phyloP scores from a whole-genome alignment of 148 eudicot species.

The Talinum fruticosum region DNA sequence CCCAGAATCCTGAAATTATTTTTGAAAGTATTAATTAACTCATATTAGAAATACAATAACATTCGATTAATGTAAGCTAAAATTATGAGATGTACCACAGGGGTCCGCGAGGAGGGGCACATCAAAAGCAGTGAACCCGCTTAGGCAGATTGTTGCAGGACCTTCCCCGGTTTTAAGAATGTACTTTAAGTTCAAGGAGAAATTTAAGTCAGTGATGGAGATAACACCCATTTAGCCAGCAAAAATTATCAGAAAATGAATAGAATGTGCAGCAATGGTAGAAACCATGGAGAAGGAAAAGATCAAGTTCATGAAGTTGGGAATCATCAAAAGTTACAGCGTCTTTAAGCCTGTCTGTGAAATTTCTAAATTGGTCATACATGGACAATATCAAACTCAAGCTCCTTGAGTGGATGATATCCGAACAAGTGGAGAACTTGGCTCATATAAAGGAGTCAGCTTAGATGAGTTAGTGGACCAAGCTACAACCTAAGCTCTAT shows the following conservation, averaged over 20 bases:
- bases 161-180: constrained; percentile 7
- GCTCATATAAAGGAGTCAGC: too few species aligned
- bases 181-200: constrained; percentile 18
- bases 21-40: background rate
- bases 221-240: background rate
- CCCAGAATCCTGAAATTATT: constrained; percentile 29
- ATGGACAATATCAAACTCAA: background rate
- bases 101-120: constrained; percentile 14
- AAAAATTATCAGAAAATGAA: background rate
- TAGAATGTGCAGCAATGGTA: background rate
- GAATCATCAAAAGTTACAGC: background rate
- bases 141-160: constrained; percentile 16
- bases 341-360: too few species aligned
- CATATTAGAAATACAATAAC: constrained; percentile 6
- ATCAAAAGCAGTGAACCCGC: constrained; percentile 32
- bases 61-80: background rate
- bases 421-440: too few species aligned
- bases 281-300: background rate
- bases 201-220: background rate
- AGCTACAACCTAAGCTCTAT: too few species aligned
- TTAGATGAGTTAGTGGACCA: too few species aligned
- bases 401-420: background rate
- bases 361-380: background rate
- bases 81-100: constrained; percentile 26
- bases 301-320: background rate